Conservation (phyloP, 768 basidiomycete genomes). For the Asterophora lycoperdoides region DNA sequence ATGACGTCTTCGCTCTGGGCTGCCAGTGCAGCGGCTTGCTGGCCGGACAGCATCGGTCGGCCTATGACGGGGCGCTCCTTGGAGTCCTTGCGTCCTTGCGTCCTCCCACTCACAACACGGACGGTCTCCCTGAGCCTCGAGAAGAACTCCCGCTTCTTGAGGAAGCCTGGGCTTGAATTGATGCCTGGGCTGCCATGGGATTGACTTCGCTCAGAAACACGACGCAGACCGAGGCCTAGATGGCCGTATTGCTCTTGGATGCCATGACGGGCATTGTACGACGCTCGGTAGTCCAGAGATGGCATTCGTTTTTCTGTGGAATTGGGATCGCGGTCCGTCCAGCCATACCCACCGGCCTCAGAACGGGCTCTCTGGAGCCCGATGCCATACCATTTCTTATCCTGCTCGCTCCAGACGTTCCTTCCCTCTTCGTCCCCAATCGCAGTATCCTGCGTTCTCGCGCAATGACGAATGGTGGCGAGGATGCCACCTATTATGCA, state of each 20-base stretch:
- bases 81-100: constrained; percentile 29
- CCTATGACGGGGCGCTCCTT: constrained; percentile 50
- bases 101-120: constrained; percentile 62
- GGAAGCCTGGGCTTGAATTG: constrained; percentile 46
- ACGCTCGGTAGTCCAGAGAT: constrained; percentile 14
- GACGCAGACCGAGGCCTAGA: constrained; percentile 46
- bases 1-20: constrained; percentile 9
- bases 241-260: constrained; percentile 25
- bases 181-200: constrained; percentile 24
- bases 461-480: constrained; percentile 51
- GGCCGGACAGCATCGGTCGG: constrained; percentile 45
- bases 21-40: constrained; percentile 19
- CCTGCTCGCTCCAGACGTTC: constrained; percentile 57
- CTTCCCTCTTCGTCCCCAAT: constrained; percentile 55
- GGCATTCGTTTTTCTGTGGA: constrained; percentile 10
- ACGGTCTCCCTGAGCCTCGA: constrained; percentile 60
- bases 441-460: constrained; percentile 57
- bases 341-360: constrained; percentile 17
- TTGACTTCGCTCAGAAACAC: constrained; percentile 42
- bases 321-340: constrained; percentile 17
- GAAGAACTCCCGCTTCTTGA: constrained; percentile 70
- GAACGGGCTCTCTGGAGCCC: constrained; percentile 27
- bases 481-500: constrained; percentile 51
- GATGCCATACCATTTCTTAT: constrained; percentile 67
- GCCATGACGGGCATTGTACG: constrained; percentile 13